phyloP scores from a whole-genome alignment of 2,329 filamentous ascomycete genomes.

The Mariannaea sp. region DNA sequence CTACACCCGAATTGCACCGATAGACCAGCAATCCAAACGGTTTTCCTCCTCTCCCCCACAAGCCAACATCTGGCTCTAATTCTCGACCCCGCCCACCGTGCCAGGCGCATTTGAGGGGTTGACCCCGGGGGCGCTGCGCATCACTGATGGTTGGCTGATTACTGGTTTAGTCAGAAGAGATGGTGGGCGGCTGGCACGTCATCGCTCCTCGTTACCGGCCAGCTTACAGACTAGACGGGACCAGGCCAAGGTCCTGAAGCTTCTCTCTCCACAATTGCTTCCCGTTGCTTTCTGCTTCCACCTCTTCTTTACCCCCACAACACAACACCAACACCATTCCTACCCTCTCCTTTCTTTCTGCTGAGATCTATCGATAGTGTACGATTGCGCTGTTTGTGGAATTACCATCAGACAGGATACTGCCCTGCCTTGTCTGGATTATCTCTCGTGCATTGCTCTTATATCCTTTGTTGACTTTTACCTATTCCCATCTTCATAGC shows the following conservation, averaged over 20 bases:
- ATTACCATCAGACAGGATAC: background rate
- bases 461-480: slow-evolving; percentile 10
- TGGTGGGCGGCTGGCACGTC: slow-evolving; percentile 15
- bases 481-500: slow-evolving; percentile 5
- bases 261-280: slow-evolving; percentile 20
- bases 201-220: slow-evolving; percentile 12
- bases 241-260: no score
- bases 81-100: slow-evolving; percentile 14
- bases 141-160: background rate
- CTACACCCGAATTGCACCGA: no score
- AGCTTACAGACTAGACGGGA: no score
- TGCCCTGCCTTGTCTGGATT: background rate
- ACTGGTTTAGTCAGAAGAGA: background rate
- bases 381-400: background rate
- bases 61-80: background rate
- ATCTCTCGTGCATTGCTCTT: slow-evolving; percentile 1
- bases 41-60: slow-evolving; percentile 4
- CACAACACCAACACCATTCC: slow-evolving; percentile 4
- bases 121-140: background rate
- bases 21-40: background rate
- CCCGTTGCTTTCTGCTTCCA: background rate
- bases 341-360: background rate
- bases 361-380: slow-evolving; percentile 6
- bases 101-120: slow-evolving; percentile 6
- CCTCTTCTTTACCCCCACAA: background rate